These are phyloP conservation scores for Bothriochloa decipiens DNA, from an alignment of 176 grass and related monocot genomes.

Conservation along the genomic window DNA sequence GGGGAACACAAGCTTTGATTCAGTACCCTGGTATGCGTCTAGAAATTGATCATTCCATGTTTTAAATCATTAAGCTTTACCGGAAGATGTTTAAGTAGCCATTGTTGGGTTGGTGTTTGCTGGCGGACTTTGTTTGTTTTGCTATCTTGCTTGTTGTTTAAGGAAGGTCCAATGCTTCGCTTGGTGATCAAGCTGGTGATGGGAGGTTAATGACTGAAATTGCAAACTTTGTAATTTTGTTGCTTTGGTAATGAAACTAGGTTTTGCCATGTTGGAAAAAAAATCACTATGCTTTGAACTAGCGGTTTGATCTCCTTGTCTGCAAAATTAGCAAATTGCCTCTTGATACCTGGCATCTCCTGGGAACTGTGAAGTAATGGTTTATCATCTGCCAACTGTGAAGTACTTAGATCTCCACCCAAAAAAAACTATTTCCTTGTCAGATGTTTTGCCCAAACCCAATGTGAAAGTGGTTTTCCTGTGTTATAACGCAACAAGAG, in stretches of 20 bases:
- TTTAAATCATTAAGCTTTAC: not conserved
- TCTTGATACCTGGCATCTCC: not conserved
- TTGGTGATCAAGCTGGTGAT: not conserved
- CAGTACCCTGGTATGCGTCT: constrained; percentile 83
- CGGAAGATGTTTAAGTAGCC: not conserved
- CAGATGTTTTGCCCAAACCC: constrained; percentile 17
- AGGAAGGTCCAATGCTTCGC: not conserved
- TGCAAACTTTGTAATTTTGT: not conserved
- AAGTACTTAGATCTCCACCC: not conserved
- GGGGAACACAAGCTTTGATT: constrained; percentile 88
- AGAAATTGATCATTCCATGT: constrained; percentile 9
- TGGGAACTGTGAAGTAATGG: too few relatives aligned
- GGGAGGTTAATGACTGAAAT: not conserved
- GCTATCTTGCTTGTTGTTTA: not conserved
- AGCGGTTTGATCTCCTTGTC: constrained; percentile 1
- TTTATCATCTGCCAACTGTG: not conserved
- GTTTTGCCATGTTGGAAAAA: not conserved
- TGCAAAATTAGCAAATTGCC: not conserved
- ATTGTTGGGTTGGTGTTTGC: not conserved
- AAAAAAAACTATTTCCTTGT: not conserved
- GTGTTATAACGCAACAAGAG: constrained; percentile 11
- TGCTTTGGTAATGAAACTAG: not conserved
- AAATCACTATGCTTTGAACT: constrained; percentile 12
- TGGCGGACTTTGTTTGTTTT: not conserved
- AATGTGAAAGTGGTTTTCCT: constrained; percentile 17